These are phyloP conservation scores for Daldinia childiae DNA, from an alignment of 495 filamentous ascomycete species.

Conservation along the genomic window DNA sequence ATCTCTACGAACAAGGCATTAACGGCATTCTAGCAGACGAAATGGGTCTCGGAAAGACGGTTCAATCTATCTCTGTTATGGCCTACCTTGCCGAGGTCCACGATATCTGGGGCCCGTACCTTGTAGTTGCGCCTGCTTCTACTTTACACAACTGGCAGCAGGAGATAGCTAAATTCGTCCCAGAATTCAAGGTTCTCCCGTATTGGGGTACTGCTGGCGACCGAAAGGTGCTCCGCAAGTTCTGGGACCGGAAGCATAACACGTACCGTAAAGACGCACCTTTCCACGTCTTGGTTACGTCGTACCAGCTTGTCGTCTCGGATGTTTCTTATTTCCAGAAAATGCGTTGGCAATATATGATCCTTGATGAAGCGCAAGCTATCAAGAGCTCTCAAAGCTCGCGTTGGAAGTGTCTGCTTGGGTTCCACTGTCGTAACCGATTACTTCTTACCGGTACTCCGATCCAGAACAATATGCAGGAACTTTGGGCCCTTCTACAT, in stretches of 20 bases:
- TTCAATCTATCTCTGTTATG: conserved; percentile 99
- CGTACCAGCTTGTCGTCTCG: conserved; percentile 95
- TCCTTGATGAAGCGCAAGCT: conserved; percentile 96
- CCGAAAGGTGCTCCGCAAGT: conserved; percentile 94
- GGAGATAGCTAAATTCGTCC: conserved; percentile 94
- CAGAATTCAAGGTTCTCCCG: conserved; percentile 89
- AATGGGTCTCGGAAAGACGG: conserved; percentile 99
- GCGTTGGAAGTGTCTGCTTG: conserved; percentile 93
- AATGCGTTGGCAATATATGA: conserved; percentile 99
- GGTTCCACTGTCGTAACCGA: conserved; percentile 95
- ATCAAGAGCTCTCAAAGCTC: conserved; percentile 98
- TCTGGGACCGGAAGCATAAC: conserved; percentile 98
- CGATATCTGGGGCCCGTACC: conserved; percentile 98
- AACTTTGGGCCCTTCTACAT: conserved; percentile 95
- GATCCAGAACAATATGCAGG: conserved; percentile 99
- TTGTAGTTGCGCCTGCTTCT: conserved; percentile 95
- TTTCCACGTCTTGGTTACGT: conserved; percentile 96
- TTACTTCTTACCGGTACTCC: conserved; percentile 95
- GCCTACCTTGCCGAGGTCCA: conserved; percentile 96
- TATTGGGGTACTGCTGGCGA: conserved; percentile 98
- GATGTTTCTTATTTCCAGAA: conserved; percentile 98
- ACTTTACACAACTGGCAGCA: conserved; percentile 99
- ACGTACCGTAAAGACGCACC: conserved; percentile 91
- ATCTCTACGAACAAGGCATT: conserved; percentile 99
- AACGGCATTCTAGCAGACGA: conserved; percentile 99